phyloP scores from a whole-genome alignment of 2,329 filamentous ascomycete species.

The Delphinella strobiligena region DNA sequence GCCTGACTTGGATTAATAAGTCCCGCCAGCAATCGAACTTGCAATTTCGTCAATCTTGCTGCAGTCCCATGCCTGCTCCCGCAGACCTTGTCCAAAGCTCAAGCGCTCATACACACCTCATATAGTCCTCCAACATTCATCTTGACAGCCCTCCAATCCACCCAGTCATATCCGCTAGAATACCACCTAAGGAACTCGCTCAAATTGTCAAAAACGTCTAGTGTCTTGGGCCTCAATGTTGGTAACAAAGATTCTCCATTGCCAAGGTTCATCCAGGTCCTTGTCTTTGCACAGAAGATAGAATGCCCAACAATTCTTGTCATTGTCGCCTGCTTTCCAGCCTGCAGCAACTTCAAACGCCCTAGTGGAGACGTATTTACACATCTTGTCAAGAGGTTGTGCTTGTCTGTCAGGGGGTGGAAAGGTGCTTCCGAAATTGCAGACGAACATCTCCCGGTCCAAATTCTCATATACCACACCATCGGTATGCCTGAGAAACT shows the following conservation, averaged over 20 bases:
- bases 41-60: too few relatives aligned
- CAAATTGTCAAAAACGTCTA: neutral
- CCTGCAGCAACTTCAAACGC: constrained; percentile 1
- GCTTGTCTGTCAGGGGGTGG: too few relatives aligned
- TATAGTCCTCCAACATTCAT: too few relatives aligned
- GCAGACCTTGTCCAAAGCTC: too few relatives aligned
- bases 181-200: neutral
- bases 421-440: neutral
- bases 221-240: neutral
- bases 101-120: too few relatives aligned
- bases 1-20: too few relatives aligned
- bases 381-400: neutral
- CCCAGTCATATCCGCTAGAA: neutral
- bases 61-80: too few relatives aligned
- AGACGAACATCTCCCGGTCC: neutral
- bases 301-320: neutral
- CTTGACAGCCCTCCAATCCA: constrained; percentile 1
- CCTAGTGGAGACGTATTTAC: neutral
- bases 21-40: too few relatives aligned
- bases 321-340: constrained; percentile 1
- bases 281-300: neutral
- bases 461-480: neutral
- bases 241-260: constrained; percentile 1
- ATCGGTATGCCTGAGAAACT: neutral
- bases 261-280: neutral